Evolutionary conservation across 176 grass and related monocot species (phyloP).

Genomic region (Olyra latifolia): DNA sequence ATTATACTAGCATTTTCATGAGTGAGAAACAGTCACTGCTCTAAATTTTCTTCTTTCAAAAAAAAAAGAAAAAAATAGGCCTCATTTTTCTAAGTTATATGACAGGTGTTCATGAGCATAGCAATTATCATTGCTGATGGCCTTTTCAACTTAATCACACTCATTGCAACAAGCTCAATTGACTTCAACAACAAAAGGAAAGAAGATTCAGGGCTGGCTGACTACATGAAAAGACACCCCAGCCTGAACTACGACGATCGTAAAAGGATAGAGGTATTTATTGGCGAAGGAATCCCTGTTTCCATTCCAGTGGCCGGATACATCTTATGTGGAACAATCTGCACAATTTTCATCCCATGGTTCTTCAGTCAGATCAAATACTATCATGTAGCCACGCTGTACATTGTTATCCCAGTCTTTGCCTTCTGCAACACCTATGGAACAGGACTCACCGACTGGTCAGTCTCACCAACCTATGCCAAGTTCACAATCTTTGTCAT

Average conservation of each 20-base stretch:
- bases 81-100: slow-evolving; percentile 16
- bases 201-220: slow-evolving; percentile 19
- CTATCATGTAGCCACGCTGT: slow-evolving; percentile 38
- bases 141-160: slow-evolving; percentile 46
- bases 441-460: slow-evolving; percentile 53
- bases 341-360: neutral
- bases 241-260: slow-evolving; percentile 67
- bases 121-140: slow-evolving; percentile 59
- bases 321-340: neutral
- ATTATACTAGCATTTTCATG: slow-evolving; percentile 6
- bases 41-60: neutral
- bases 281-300: slow-evolving; percentile 28
- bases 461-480: slow-evolving; percentile 27
- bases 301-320: slow-evolving; percentile 15
- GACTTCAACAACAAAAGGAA: slow-evolving; percentile 40
- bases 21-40: neutral
- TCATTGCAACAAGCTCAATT: slow-evolving; percentile 25
- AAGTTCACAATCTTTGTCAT: slow-evolving; percentile 46
- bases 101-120: slow-evolving; percentile 62
- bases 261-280: slow-evolving; percentile 43
- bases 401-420: slow-evolving; percentile 15
- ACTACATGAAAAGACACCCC: slow-evolving; percentile 31
- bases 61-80: neutral
- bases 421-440: slow-evolving; percentile 53
- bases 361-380: slow-evolving; percentile 46